Evolutionary conservation across 1,139 yeast genomes (phyloP).

Genomic region (Hyphopichia khmerensis): DNA sequence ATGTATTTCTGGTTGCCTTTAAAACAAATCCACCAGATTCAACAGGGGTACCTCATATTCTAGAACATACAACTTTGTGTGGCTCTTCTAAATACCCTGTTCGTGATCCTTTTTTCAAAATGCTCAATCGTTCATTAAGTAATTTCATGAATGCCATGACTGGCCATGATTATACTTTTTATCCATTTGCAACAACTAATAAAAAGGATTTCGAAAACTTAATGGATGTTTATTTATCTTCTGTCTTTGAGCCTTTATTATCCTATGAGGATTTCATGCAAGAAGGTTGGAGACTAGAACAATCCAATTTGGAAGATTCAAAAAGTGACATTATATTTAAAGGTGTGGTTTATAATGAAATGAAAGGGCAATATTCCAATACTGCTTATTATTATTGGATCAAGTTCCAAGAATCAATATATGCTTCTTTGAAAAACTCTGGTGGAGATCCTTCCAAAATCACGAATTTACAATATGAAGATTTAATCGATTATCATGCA

Average conservation of each 20-base stretch:
- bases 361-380: constrained; percentile 97
- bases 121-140: constrained; percentile 83
- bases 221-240: constrained; percentile 84
- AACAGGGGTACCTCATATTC: constrained; percentile 93
- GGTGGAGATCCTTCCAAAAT: constrained; percentile 93
- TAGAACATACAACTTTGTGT: constrained; percentile 93
- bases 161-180: constrained; percentile 92
- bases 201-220: constrained; percentile 75
- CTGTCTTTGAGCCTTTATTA: constrained; percentile 80
- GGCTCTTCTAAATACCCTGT: constrained; percentile 91
- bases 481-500: constrained; percentile 72
- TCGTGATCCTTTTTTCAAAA: constrained; percentile 95
- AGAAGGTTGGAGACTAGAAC: constrained; percentile 98
- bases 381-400: constrained; percentile 84
- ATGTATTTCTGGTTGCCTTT: constrained; percentile 86
- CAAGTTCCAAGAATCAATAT: constrained; percentile 79
- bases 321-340: constrained; percentile 68
- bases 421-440: constrained; percentile 80
- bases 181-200: constrained; percentile 95
- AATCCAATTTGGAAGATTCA: constrained; percentile 57
- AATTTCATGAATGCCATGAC: constrained; percentile 99
- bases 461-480: constrained; percentile 71
- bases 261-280: constrained; percentile 82
- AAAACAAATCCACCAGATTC: constrained; percentile 92
- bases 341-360: constrained; percentile 97